Percentiles rank a stretch among this genome's conserved stretches.
Conservation (phyloP, 768 basidiomycete species). For the Hygrophoropsis aurantiaca region DNA sequence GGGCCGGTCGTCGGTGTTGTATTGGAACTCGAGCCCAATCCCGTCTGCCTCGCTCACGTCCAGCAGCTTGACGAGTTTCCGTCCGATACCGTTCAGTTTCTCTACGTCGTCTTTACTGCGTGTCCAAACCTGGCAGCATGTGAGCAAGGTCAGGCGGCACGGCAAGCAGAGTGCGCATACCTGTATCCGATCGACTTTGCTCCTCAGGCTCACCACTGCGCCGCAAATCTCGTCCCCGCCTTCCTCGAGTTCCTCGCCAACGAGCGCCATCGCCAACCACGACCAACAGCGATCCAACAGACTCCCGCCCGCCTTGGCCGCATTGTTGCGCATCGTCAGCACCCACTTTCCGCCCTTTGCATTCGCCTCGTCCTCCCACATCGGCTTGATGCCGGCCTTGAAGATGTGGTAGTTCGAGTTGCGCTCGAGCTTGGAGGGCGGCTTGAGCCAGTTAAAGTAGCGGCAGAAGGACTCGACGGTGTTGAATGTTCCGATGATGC, state of each 20-base stretch:
- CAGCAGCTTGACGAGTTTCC: constrained; percentile 76
- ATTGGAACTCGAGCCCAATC: constrained; percentile 92
- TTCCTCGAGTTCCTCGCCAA: constrained; percentile 68
- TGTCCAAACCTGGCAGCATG: too few relatives aligned
- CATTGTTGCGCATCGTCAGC: constrained; percentile 85
- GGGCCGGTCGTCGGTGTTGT: constrained; percentile 86
- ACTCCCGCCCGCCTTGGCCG: too few relatives aligned
- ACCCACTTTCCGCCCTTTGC: constrained; percentile 95
- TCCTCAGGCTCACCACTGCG: constrained; percentile 83
- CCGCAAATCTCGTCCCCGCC: constrained; percentile 77
- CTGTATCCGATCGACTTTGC: constrained; percentile 88
- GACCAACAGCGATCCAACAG: constrained; percentile 87
- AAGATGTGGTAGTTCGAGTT: constrained; percentile 96
- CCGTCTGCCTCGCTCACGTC: constrained; percentile 82
- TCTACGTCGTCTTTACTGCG: constrained; percentile 84
- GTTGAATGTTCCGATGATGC: constrained; percentile 84
- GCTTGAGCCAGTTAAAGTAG: constrained; percentile 93
- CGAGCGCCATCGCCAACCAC: constrained; percentile 88
- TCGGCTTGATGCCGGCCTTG: constrained; percentile 91
- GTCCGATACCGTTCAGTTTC: constrained; percentile 80
- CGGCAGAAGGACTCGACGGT: constrained; percentile 91
- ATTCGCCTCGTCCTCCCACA: constrained; percentile 97
- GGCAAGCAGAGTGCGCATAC: too few relatives aligned
- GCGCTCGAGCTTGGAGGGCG: constrained; percentile 82
- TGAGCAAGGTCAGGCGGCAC: too few relatives aligned